Evolutionary conservation across 139 green algal genomes (phyloP), one percentile per base, ranked within the genome.

Genomic region (Chlorella sorokiniana): DNA sequence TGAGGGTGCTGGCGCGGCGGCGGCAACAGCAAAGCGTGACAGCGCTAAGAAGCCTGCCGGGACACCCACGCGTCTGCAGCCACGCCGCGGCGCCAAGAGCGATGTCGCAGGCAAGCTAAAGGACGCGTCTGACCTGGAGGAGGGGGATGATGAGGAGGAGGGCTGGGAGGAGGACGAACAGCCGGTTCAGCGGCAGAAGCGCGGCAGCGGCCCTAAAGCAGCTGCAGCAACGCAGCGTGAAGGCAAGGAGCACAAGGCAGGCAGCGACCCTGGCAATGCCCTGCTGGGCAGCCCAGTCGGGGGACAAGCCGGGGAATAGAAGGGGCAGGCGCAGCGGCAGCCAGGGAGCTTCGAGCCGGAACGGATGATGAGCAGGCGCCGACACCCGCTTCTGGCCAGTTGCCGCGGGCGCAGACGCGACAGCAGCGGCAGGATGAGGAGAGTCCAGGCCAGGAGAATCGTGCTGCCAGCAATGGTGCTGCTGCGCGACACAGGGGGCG

Each of bases 51-150:
- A 80, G 73, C 25, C 38, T 0, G 73, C 51, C 59, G 45, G 45
- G 38, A 69, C 54, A 29, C 79, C 79, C 29, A 69, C 16, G 9
- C 61, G 79, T 29, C 79, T 71, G 48, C 79, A 84, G 71, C 79
- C 79, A 10, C 79, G 79, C 7, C 80, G 80, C 0, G 69, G 69
- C 29, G 56, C 80, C 52, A 81, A 81, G 69, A 27, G 44, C 2
- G 69, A 68, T 6, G 69, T 71, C 7, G 76, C 11, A 1, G 44
- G 9, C 63, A 74, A 74, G 42, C 62, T 82, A 7, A 45, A 33
- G n/a, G 76, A 45, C 3, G 76, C 51, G 4, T 33, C 44, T 4
- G 42, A 31, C n/a, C n/a, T n/a, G 0, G 76, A 40, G 2, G 80
- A 44, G 22, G 79, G 56, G 65, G 33, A 38, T 10, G 76, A 67